Evolutionary conservation across 176 grass and related monocot species (phyloP).

Genomic region (Phoenix roebelenii): DNA sequence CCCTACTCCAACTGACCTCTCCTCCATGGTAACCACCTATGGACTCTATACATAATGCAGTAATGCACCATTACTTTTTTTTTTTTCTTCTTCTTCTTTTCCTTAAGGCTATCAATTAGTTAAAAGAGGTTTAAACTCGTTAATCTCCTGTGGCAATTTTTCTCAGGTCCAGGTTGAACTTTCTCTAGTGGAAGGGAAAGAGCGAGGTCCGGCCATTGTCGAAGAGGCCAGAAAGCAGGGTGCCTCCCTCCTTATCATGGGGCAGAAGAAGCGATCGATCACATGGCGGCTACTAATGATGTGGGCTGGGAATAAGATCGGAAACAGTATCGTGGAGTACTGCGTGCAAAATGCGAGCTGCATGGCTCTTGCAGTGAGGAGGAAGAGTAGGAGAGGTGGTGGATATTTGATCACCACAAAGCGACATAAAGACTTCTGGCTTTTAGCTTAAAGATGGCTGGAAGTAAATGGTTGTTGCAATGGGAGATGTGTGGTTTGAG

Average conservation of each 20-base stretch:
- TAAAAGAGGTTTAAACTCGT: background rate
- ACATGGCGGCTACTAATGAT: slow-evolving; percentile 48
- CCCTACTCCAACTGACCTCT: too few species aligned
- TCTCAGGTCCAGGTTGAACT: slow-evolving; percentile 50
- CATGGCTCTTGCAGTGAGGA: slow-evolving; percentile 53
- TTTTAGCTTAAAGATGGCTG: slow-evolving; percentile 35
- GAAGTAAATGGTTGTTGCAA: too few species aligned
- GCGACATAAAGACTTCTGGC: slow-evolving; percentile 73
- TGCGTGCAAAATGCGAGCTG: slow-evolving; percentile 65
- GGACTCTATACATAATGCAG: too few species aligned
- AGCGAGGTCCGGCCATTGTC: slow-evolving; percentile 52
- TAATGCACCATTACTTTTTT: too few species aligned
- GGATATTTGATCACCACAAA: slow-evolving; percentile 80
- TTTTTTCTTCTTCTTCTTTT: too few species aligned
- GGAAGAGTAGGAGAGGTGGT: slow-evolving; percentile 52
- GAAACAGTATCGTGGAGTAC: slow-evolving; percentile 33
- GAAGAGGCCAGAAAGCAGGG: slow-evolving; percentile 48
- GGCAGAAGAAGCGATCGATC: slow-evolving; percentile 50
- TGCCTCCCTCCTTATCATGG: slow-evolving; percentile 54
- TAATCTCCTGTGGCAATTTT: background rate
- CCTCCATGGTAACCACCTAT: too few species aligned
- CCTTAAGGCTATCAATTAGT: too few species aligned
- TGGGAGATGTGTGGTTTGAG: too few species aligned
- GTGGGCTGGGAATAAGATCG: slow-evolving; percentile 32
- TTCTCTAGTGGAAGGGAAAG: slow-evolving; percentile 30